These are phyloP conservation scores for Globisporangium mamillatum DNA, from an alignment of 352 stramenopile species.

Conservation along the genomic window DNA sequence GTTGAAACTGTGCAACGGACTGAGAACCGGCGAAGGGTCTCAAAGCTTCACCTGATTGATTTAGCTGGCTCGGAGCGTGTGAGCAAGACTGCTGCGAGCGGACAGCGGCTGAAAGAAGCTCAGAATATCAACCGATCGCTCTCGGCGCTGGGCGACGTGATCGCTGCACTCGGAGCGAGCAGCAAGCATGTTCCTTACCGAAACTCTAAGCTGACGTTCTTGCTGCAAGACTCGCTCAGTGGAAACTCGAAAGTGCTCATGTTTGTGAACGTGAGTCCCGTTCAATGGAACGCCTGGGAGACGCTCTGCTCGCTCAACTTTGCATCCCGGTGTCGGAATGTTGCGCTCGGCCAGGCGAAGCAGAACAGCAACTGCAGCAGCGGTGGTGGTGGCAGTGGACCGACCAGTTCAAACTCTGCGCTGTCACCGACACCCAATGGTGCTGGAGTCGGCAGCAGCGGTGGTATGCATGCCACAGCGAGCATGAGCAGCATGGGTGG, in stretches of 20 bases:
- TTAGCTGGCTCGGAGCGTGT: slow-evolving; percentile 86
- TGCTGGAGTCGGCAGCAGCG: slow-evolving; percentile 14
- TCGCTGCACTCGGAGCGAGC: slow-evolving; percentile 81
- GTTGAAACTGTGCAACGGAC: slow-evolving; percentile 59
- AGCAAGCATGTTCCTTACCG: slow-evolving; percentile 95
- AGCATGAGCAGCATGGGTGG: slow-evolving; percentile 32
- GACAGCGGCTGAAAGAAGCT: slow-evolving; percentile 93
- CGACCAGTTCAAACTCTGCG: not conserved
- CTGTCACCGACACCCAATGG: slow-evolving; percentile 4
- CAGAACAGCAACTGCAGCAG: slow-evolving; percentile 20
- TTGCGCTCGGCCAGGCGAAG: slow-evolving; percentile 86
- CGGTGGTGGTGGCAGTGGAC: not conserved
- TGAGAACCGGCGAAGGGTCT: slow-evolving; percentile 38
- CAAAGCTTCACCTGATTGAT: slow-evolving; percentile 89
- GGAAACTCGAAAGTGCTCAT: slow-evolving; percentile 83
- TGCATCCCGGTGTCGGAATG: slow-evolving; percentile 82
- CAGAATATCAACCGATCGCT: slow-evolving; percentile 96
- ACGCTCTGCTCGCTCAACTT: slow-evolving; percentile 92
- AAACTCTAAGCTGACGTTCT: slow-evolving; percentile 94
- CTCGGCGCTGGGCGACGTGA: slow-evolving; percentile 93
- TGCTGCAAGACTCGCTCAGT: slow-evolving; percentile 82
- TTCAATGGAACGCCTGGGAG: slow-evolving; percentile 86
- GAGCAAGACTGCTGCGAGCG: slow-evolving; percentile 89
- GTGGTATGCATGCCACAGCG: slow-evolving; percentile 29
- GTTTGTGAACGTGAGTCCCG: slow-evolving; percentile 88